These are phyloP conservation scores for Cytospora piceae DNA, from an alignment of 2,329 filamentous ascomycete species.

Conservation along the genomic window DNA sequence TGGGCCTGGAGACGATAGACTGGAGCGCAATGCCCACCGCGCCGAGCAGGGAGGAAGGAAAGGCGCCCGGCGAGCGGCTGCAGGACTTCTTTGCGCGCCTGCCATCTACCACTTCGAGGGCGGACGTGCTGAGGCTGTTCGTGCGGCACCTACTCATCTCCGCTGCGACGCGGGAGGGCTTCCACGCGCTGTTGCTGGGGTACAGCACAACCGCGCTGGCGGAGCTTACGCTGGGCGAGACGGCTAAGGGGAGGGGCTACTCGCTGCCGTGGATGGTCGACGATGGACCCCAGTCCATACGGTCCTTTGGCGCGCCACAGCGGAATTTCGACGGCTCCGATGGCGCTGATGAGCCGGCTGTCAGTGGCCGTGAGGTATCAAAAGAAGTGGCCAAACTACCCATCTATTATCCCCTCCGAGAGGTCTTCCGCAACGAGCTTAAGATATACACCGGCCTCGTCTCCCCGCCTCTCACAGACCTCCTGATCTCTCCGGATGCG, in stretches of 20 bases:
- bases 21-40: conserved; percentile 53
- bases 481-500: conserved; percentile 48
- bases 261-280: conserved; percentile 79
- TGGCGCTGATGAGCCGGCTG: not conserved
- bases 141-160: conserved; percentile 72
- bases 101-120: conserved; percentile 73
- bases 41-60: conserved; percentile 18
- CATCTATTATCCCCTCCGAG: conserved; percentile 80
- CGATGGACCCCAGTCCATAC: conserved; percentile 63
- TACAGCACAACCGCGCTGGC: conserved; percentile 88
- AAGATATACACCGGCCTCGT: conserved; percentile 64
- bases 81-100: conserved; percentile 61
- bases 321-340: not conserved
- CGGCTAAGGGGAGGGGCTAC: conserved; percentile 88
- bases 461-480: conserved; percentile 53
- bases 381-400: conserved; percentile 35
- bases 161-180: conserved; percentile 61
- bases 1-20: conserved; percentile 55
- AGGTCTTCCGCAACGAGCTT: conserved; percentile 83
- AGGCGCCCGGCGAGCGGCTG: conserved; percentile 49
- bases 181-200: conserved; percentile 76
- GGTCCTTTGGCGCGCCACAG: conserved; percentile 30
- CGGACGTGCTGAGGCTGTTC: conserved; percentile 74
- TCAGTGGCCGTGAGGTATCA: not conserved
- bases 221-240: conserved; percentile 81